A percentile compares a stretch with the other conserved stretches of the same genome.
Conservation (phyloP, 106 monocot species). For the Posidonia australis region DNA sequence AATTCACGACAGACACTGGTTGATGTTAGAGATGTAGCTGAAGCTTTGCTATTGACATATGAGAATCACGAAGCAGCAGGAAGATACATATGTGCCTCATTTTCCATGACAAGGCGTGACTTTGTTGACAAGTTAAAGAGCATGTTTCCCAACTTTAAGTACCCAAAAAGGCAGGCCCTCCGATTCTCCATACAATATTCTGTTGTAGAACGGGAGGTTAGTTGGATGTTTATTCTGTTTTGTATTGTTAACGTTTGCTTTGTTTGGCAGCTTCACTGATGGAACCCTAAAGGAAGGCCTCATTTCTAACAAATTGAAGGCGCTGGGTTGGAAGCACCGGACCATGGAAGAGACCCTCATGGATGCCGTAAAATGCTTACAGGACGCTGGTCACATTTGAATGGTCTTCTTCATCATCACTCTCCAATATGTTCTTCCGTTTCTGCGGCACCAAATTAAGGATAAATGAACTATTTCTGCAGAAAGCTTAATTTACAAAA, state of each 20-base stretch:
- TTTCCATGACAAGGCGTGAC: slow-evolving; percentile 1
- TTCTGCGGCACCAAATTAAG: too few relatives aligned
- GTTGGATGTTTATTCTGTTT: not conserved
- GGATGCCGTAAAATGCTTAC: slow-evolving; percentile 25
- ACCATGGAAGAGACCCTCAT: slow-evolving; percentile 27
- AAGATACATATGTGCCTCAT: slow-evolving; percentile 29
- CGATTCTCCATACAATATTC: too few relatives aligned
- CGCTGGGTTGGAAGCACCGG: too few relatives aligned
- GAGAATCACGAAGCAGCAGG: slow-evolving; percentile 41
- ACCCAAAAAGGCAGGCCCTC: slow-evolving; percentile 16
- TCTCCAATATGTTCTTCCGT: too few relatives aligned
- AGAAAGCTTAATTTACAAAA: too few relatives aligned
- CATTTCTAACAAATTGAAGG: slow-evolving; percentile 23
- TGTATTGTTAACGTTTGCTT: not conserved
- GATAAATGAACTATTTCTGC: too few relatives aligned
- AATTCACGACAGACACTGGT: not conserved
- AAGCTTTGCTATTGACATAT: too few relatives aligned
- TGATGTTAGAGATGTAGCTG: slow-evolving; percentile 28
- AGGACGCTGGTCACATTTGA: too few relatives aligned
- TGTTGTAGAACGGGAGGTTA: too few relatives aligned
- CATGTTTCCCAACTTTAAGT: too few relatives aligned
- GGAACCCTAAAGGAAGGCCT: not conserved
- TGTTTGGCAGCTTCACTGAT: slow-evolving; percentile 10
- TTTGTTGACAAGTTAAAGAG: slow-evolving; percentile 27
- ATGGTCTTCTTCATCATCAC: too few relatives aligned